Base-by-base conservation (phyloP, 768 basidiomycete genomes). In the Tulasnella sp. region DNA sequence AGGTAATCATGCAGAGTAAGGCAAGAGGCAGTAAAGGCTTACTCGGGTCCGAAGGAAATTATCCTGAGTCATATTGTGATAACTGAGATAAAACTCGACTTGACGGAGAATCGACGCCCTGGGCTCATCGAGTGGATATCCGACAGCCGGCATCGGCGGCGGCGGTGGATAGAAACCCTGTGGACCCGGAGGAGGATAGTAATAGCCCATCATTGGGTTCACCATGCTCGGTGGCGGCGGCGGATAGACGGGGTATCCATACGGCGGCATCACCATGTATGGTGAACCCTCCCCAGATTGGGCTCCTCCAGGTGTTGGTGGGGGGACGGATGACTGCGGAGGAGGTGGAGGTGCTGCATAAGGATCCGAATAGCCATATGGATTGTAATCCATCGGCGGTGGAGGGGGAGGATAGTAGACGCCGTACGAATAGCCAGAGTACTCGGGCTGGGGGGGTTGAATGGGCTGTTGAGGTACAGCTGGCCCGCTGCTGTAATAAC, bases 71-170 rank as follows among this genome's bases (percentile, higher is more conserved):
- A 98, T 86, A 81, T 97, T 97, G 81, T 97, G 91, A 75, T 91
- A 86, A 79, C 94, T 93, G 79, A 98, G 86, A 84, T 97, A 98
- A 82, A 94, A 97, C 83, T 97, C 96, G 72, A 97, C 83, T 82
- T 97, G 92, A 9, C 31, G 52, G 42, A 75, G 36, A 25, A 64
- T 79, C 77, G 79, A 79, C 76, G 58, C 19, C 34, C 67, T 22
- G 2, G 36, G 67, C 38, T 68, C 29, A 15, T 64, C 15, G 1
- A 52, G 34, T 34, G 29, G 25, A 40, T 15, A 64, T 34, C 58
- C 58, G n/a, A n/a, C n/a, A 34, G 52, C 36, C 17, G 70, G 45
- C 15, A 71, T 38, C 29, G 71, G n/a, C n/a, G 15, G 36, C 17
- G 64, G 7, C 12, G 75, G 73, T n/a, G 73, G 73, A 58, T 74